Base-by-base conservation (phyloP, 352 stramenopile species). In the Phytophthora crassamura region DNA sequence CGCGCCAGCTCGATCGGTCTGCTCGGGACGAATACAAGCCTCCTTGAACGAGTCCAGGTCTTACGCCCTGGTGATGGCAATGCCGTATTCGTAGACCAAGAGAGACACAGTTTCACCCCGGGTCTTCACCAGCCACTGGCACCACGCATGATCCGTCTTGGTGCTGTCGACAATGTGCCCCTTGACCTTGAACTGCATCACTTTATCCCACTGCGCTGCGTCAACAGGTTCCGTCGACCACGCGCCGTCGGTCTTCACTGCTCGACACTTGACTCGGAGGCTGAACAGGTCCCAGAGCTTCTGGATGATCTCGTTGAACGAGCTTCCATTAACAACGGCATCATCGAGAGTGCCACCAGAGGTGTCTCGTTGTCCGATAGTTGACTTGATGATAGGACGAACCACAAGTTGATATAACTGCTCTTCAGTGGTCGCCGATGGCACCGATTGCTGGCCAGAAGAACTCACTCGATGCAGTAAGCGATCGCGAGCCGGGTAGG, bases 171-270 rank as follows among this genome's bases (percentile, higher is more conserved):
- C 14, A 12, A 39, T 9, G 15, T 59, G 55, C 0, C 36, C 20
- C 35, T 66, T 66, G 12, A 36, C 36, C 34, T 54, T 52, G 15
- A 66, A 71, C 41, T 65, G 62, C 56, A 72, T 67, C 38, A 59
- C 10, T 18, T 11, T 47, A 10, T 7, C 0, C 56, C 64, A 72
- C 4, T 54, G 18, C 1, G 14, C 48, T 4, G 43, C 6, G 28
- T 25, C n/a, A n/a, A 42, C 14, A 28, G 33, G 15, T 3, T 58
- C 35, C 7, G 46, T 16, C 5, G 51, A 39, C 60, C 59, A 67
- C 14, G 12, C 33, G 22, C 43, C 59, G 36, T 69, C 60, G 3
- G 30, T 33, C 45, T 69, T 63, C 5, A 52, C 43, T 4, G 45
- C 60, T 60, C 41, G 16, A 7, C 43, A 15, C 16, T 49, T 55